Evolutionary conservation across 2,329 filamentous ascomycete species (phyloP).

Genomic region (Ophiognomonia clavigignenti-juglandacearum): DNA sequence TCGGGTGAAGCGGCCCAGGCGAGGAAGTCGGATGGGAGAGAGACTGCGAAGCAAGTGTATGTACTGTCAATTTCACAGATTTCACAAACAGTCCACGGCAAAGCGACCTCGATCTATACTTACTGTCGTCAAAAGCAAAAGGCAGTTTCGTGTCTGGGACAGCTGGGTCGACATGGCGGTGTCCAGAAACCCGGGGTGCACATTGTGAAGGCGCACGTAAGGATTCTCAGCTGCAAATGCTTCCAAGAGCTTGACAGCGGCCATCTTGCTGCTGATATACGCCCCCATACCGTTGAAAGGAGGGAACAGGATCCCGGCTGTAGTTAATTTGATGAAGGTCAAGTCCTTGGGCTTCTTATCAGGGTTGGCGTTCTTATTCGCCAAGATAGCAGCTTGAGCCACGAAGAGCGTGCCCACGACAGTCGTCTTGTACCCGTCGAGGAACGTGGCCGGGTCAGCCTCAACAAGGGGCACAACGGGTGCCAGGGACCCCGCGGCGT

Average conservation of each 20-base stretch:
- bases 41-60: conserved; percentile 18
- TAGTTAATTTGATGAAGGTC: conserved; percentile 20
- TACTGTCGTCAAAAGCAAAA: conserved; percentile 16
- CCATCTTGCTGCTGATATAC: conserved; percentile 39
- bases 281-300: conserved; percentile 24
- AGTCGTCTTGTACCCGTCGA: conserved; percentile 20
- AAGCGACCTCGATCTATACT: conserved; percentile 1
- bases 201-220: conserved; percentile 30
- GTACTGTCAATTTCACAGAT: conserved; percentile 2
- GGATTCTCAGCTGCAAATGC: conserved; percentile 35
- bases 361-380: background rate
- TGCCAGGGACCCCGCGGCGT: conserved; percentile 25
- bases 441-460: conserved; percentile 6
- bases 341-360: conserved; percentile 5
- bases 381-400: conserved; percentile 23
- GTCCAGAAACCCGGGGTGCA: conserved; percentile 36
- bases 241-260: conserved; percentile 35
- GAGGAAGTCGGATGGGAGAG: conserved; percentile 35
- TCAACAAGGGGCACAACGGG: conserved; percentile 13
- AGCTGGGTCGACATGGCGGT: conserved; percentile 21
- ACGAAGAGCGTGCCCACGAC: conserved; percentile 26
- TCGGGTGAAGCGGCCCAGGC: conserved; percentile 41
- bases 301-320: conserved; percentile 23
- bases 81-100: background rate
- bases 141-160: background rate